These are phyloP conservation scores for Vanrija pseudolonga DNA, from an alignment of 1,284 basidiomycete genomes.

Conservation along the genomic window DNA sequence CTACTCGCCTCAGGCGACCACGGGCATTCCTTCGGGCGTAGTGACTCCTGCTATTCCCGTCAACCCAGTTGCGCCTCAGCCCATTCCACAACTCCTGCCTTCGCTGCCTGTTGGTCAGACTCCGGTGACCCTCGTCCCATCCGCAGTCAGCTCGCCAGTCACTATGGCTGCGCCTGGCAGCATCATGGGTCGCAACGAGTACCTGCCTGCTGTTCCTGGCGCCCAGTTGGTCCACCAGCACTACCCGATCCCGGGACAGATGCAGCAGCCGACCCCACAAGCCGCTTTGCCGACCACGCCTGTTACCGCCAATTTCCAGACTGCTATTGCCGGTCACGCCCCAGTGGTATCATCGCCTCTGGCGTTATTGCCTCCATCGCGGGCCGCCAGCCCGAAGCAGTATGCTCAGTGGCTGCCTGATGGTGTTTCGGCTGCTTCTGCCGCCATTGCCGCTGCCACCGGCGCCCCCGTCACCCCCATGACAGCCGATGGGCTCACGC, in stretches of 20 bases:
- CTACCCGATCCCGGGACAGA: slow-evolving; percentile 44
- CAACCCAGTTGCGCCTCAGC: not conserved
- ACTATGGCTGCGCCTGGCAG: slow-evolving; percentile 2
- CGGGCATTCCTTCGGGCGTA: not conserved
- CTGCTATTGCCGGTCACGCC: slow-evolving; percentile 32
- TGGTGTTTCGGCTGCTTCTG: slow-evolving; percentile 6
- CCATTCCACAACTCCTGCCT: slow-evolving; percentile 19
- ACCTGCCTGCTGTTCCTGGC: slow-evolving; percentile 16
- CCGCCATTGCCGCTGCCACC: slow-evolving; percentile 9
- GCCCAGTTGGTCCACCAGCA: slow-evolving; percentile 39
- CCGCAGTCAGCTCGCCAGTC: slow-evolving; percentile 4
- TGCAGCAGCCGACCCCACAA: slow-evolving; percentile 11
- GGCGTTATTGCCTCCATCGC: slow-evolving; percentile 35
- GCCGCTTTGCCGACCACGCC: slow-evolving; percentile 23
- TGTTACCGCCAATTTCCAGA: slow-evolving; percentile 25
- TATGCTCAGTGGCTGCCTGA: slow-evolving; percentile 16
- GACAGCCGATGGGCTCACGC: not conserved
- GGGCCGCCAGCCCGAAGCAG: slow-evolving; percentile 26
- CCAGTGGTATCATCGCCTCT: slow-evolving; percentile 43
- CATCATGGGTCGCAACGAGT: slow-evolving; percentile 1
- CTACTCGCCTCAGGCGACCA: slow-evolving; percentile 14
- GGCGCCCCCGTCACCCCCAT: not conserved
- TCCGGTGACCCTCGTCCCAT: not conserved
- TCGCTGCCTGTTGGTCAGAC: slow-evolving; percentile 29
- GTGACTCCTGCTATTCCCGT: not conserved